Evolutionary conservation across 768 basidiomycete species (phyloP), one percentile per base, ranked within the genome.

Genomic region (Roridomyces roridus): DNA sequence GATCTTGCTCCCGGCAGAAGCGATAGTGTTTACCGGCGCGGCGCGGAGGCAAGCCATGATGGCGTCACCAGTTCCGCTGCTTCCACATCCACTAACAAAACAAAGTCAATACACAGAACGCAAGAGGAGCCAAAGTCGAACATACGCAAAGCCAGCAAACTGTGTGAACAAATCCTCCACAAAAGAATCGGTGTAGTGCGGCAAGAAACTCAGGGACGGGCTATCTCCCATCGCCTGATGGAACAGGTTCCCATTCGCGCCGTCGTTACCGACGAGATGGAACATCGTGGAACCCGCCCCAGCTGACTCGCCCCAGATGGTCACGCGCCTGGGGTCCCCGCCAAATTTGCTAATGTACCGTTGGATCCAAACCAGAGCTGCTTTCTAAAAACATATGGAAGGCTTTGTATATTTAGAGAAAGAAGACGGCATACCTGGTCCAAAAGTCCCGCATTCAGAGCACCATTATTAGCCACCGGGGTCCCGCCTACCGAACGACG

Each of bases 281-380:
- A 74, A 77, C 73, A 78, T 76, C 3, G 73, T 75, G 17, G 77
- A 74, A 12, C 76, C 78, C 51, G 74, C 77, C n/a, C 77, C 77
- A 17, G 77, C 76, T 29, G 76, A 77, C 62, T 77, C 60, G 15
- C 76, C 76, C 75, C 74, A 77, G 20, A 78, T 77, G 8, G 76
- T 77, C 21, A 77, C 75, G 29, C 66, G 70, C 17, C 76, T 76
- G 20, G 59, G 65, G 63, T 78, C 74, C 12, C 77, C 77, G 18
- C 76, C 77, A 51, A 77, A 78, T 0, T 69, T 49, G 17, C 42
- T 35, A 25, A 77, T 76, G 41, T 77, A 78, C 37, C 65, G 65
- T 44, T 76, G 75, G 5, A 78, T 56, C 77, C 77, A 78, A 8
- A 59, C 65, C 10, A 78, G 67, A 4, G 74, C 75, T 6, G 73